Conservation (phyloP, 169 alveolate species). For the Plasmodium fragile region DNA sequence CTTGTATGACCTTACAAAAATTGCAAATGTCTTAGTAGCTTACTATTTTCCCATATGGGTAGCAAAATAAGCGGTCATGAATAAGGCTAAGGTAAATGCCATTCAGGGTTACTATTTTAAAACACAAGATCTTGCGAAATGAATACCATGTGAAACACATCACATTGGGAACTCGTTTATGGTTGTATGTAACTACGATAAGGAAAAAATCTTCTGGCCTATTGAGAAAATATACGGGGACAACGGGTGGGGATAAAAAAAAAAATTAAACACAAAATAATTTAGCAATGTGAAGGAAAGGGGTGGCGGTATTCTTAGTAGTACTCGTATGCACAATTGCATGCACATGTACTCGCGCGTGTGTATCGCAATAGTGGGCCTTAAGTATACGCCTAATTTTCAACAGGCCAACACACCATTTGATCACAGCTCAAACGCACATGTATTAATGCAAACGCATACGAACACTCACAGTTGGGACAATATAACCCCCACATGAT, state of each 20-base stretch:
- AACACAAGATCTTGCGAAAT: background rate
- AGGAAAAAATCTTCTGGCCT: slow-evolving; percentile 73
- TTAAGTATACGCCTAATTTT: background rate
- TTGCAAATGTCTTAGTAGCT: background rate
- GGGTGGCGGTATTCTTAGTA: background rate
- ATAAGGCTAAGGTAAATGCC: background rate
- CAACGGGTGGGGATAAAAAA: background rate
- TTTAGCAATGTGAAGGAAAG: background rate
- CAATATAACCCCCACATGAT: slow-evolving; percentile 33
- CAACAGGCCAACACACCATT: background rate
- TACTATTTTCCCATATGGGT: background rate
- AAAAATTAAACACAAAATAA: background rate
- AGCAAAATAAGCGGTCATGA: background rate
- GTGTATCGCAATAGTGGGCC: background rate
- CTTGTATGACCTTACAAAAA: background rate
- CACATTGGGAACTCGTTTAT: background rate
- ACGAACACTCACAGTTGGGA: background rate
- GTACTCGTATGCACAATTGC: background rate
- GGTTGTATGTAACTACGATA: slow-evolving; percentile 35
- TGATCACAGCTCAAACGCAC: background rate
- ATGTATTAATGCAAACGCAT: background rate
- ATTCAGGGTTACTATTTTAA: background rate
- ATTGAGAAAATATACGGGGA: background rate
- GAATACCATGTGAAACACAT: background rate
- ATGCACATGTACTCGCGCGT: background rate